Evolutionary conservation across 202 grass and related monocot genomes (phyloP).

Genomic region (Panicum virgatum): DNA sequence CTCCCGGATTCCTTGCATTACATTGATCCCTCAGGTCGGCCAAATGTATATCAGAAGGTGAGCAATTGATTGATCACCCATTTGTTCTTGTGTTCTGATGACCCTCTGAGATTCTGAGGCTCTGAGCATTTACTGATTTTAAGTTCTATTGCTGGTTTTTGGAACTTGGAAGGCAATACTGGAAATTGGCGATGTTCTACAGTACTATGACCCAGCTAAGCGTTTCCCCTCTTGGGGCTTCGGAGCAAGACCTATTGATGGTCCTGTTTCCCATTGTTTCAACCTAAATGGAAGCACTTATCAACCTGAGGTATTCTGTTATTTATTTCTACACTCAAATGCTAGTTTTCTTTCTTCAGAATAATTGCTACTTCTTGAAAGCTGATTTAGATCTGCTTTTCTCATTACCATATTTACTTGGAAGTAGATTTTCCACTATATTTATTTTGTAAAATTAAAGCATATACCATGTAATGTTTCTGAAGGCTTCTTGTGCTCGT

Average conservation of each 20-base stretch:
- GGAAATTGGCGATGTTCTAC: conserved; percentile 90
- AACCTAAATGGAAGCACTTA: conserved; percentile 96
- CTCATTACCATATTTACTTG: conserved; percentile 10
- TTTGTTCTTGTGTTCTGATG: conserved; percentile 35
- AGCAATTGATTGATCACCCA: conserved; percentile 48
- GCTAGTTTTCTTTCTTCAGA: conserved; percentile 15
- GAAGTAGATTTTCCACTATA: conserved; percentile 25
- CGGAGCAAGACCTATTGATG: conserved; percentile 98
- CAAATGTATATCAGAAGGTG: conserved; percentile 99
- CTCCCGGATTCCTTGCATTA: conserved; percentile 99
- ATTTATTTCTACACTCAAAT: conserved; percentile 18
- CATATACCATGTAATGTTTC: conserved; percentile 15
- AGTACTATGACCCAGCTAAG: conserved; percentile 82
- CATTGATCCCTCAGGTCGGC: conserved; percentile 93
- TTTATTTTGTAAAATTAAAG: conserved; percentile 20
- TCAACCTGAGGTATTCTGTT: conserved; percentile 79
- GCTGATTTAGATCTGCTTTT: background rate
- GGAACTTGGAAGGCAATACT: conserved; percentile 76
- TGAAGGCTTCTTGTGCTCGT: background rate
- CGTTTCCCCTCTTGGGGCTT: conserved; percentile 93
- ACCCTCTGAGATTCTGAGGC: conserved; percentile 18
- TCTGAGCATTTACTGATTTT: conserved; percentile 33
- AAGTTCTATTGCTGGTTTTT: conserved; percentile 37
- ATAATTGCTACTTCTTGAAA: background rate
- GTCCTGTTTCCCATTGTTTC: conserved; percentile 97